Conservation (phyloP, 495 filamentous ascomycete species). For the Pseudoneurospora amorphoporcata region DNA sequence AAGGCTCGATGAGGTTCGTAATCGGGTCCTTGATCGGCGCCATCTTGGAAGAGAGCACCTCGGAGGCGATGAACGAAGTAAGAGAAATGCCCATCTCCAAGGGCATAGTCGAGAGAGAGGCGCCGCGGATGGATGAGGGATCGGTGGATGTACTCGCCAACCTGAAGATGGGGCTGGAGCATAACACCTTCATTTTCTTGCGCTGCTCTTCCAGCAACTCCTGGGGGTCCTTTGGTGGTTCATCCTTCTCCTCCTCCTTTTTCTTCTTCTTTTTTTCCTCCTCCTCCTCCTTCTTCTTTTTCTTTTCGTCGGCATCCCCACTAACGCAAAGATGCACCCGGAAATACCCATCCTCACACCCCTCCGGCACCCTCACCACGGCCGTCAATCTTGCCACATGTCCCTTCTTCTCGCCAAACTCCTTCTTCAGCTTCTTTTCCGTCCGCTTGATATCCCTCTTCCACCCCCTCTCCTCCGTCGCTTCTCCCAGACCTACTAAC, state of each 20-base stretch:
- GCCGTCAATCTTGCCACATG: slow-evolving; percentile 50
- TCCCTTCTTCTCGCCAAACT: slow-evolving; percentile 29
- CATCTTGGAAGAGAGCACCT: slow-evolving; percentile 3
- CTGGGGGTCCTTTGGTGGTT: background rate
- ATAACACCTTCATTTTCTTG: slow-evolving; percentile 41
- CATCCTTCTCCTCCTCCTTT: background rate
- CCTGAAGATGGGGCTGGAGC: slow-evolving; percentile 53
- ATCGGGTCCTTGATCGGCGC: slow-evolving; percentile 30
- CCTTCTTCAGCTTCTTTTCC: slow-evolving; percentile 35
- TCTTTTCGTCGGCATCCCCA: slow-evolving; percentile 8
- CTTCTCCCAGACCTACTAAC: background rate
- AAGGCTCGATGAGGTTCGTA: slow-evolving; percentile 1
- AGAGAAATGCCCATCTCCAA: slow-evolving; percentile 54
- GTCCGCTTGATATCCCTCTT: slow-evolving; percentile 56
- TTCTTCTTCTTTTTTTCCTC: background rate
- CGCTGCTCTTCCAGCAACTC: background rate
- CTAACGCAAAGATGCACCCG: slow-evolving; percentile 51
- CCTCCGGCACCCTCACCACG: slow-evolving; percentile 51
- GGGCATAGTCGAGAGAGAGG: slow-evolving; percentile 52
- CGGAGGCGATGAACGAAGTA: slow-evolving; percentile 41
- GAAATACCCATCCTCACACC: slow-evolving; percentile 56
- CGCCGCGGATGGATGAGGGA: slow-evolving; percentile 46
- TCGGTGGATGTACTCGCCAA: slow-evolving; percentile 50
- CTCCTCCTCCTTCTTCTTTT: slow-evolving; percentile 10
- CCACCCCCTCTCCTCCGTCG: slow-evolving; percentile 45